Evolutionary conservation across 805 yeast species (phyloP).

Genomic region (Pichia phayaonensis): DNA sequence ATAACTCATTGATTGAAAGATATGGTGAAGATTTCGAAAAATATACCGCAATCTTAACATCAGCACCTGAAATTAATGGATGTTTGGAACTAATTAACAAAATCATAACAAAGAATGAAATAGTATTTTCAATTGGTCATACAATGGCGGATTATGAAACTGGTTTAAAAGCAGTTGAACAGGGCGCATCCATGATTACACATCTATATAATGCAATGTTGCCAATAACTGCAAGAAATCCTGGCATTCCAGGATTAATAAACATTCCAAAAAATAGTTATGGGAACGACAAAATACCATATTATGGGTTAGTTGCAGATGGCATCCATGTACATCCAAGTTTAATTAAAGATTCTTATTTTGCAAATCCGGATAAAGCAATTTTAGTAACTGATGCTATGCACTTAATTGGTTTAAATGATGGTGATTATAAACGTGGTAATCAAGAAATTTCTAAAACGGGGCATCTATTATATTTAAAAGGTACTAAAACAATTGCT

Average conservation of each 20-base stretch:
- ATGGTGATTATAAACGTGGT: slow-evolving; percentile 49
- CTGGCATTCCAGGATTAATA: slow-evolving; percentile 47
- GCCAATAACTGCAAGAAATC: slow-evolving; percentile 48
- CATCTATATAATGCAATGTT: slow-evolving; percentile 61
- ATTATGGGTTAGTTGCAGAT: slow-evolving; percentile 48
- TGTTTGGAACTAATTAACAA: slow-evolving; percentile 34
- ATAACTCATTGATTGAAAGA: slow-evolving; percentile 2
- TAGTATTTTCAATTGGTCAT: slow-evolving; percentile 42
- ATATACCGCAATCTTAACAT: slow-evolving; percentile 33
- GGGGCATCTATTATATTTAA: slow-evolving; percentile 38
- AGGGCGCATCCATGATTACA: slow-evolving; percentile 55
- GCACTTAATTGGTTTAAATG: slow-evolving; percentile 47
- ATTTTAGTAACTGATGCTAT: slow-evolving; percentile 54
- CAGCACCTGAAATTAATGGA: slow-evolving; percentile 45
- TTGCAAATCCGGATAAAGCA: slow-evolving; percentile 44
- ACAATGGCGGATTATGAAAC: slow-evolving; percentile 32
- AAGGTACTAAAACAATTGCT: slow-evolving; percentile 52
- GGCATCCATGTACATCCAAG: slow-evolving; percentile 55
- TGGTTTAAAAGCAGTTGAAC: slow-evolving; percentile 34
- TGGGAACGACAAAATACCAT: slow-evolving; percentile 31
- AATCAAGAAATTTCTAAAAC: slow-evolving; percentile 39
- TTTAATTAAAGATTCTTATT: slow-evolving; percentile 42
- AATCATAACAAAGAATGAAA: slow-evolving; percentile 22
- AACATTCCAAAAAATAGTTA: slow-evolving; percentile 15
- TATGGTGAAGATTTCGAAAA: slow-evolving; percentile 9